Evolutionary conservation across 148 eudicot genomes (phyloP), one percentile per base, ranked within the genome.

Genomic region (Nyssa sinensis): DNA sequence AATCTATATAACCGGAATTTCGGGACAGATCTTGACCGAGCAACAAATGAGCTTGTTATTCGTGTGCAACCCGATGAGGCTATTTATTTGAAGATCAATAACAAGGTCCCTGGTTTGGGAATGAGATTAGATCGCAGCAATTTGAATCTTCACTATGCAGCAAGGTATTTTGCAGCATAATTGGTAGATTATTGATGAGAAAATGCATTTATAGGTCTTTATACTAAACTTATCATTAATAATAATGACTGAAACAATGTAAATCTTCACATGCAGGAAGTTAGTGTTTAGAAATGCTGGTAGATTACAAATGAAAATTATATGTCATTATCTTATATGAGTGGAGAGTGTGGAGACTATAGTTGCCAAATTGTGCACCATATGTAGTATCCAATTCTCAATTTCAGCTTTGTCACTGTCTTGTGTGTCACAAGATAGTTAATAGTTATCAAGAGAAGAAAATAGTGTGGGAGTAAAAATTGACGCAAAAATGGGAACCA

Each of bases 41-140:
- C 97, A 65, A 90, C 96, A 58, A 95, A 95, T 81, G 98, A 95
- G 88, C 93, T 92, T 77, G 98, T 95, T 76, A 92, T 95, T 73
- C 87, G 93, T 66, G 93, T 95, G 53, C 98, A 95, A 80, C 96
- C 98, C 25, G 96, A 92, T 78, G 98, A 95, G 86, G 96, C 87
- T 51, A 89, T 95, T 66, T 92, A 90, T 79, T 71, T 95, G 71
- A 95, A 89, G 83, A 92, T 95, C 71, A 95, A 95, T 76, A 95
- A 95, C 78, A 95, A 95, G 84, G 97, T 95, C 64, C 98, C 98
- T 35, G 98, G 98, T 19, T 71, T 95, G 80, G 93, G 91, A 28
- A 92, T 95, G 97, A 81, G 88, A 90, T 77, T 95, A 85, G 98
- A 95, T 83, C 88, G 92, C 10, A 95, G 98, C 75, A 92, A 87